Base-by-base conservation (phyloP, 2,329 filamentous ascomycete species). In the Akanthomyces muscarius region DNA sequence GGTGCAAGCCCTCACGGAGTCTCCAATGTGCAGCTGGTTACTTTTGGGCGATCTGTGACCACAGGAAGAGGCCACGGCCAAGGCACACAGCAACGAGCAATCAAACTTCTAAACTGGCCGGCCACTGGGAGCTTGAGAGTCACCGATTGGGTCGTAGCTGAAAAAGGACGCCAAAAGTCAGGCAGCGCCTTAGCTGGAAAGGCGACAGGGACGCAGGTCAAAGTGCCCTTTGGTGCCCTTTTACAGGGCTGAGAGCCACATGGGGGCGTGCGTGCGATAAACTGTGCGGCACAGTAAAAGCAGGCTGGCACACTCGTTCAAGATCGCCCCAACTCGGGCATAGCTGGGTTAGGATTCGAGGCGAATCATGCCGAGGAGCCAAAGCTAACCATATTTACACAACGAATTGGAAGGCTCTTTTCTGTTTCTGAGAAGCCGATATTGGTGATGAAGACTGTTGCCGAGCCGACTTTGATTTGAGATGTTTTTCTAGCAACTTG, bases 161-260 rank as follows among this genome's bases (percentile, higher is more conserved):
- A 16, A 52, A 52, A 60, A 45, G n/a, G 58, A 52, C 38, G 58
- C 58, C 48, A 53, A 53, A 59, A 45, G 47, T 54, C 58, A 53
- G 58, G 58, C 47, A 52, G 47, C 57, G 57, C 36, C 57, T 52
- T 44, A 52, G 57, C 57, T 60, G 57, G 58, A 53, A 18, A 10
- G 38, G 21, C 38, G 38, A 61, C 38, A 54, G 28, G 50, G 25
- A 45, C 38, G 11, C 25, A 30, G 18, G 48, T 16, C 33, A 51
- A 18, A 61, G 50, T 23, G 23, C 18, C 23, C 52, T 47, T 53
- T 42, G 47, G 48, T 47, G 38, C 50, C 48, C 52, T 61, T 61
- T 38, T 53, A 61, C 58, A 61, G 58, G 58, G 58, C 58, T 61
- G 58, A 61, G 58, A 50, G 48, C 56, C 56, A 59, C 56, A 59